Percentiles rank a stretch among this genome's conserved stretches.
These are phyloP conservation scores for Allium cepa DNA, from an alignment of 106 monocot genomes.

Conservation along the genomic window DNA sequence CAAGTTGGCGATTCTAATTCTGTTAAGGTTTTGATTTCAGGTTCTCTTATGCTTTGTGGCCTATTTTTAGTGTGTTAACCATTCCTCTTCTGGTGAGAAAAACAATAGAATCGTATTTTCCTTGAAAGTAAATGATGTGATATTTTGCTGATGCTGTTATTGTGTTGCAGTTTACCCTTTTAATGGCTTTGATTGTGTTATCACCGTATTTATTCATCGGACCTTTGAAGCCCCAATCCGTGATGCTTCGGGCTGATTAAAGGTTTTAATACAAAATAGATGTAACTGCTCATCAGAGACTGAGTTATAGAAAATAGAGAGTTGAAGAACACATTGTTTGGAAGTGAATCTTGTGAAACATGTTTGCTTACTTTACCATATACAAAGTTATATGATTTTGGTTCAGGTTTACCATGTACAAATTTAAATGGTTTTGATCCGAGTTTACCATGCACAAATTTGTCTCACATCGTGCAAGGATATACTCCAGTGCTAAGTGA, in stretches of 20 bases:
- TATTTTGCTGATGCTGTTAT: not conserved
- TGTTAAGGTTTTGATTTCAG: conserved; percentile 7
- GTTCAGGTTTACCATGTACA: too few species aligned
- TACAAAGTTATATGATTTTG: too few species aligned
- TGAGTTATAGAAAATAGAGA: too few species aligned
- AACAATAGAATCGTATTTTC: not conserved
- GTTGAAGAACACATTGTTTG: too few species aligned
- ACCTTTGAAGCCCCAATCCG: conserved; percentile 9
- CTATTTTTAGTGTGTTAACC: conserved; percentile 17
- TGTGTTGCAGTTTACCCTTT: conserved; percentile 15
- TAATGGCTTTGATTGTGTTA: conserved; percentile 17
- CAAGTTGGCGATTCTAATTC: not conserved
- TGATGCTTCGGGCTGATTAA: conserved; percentile 14
- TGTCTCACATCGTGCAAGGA: too few species aligned
- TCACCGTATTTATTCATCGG: conserved; percentile 14
- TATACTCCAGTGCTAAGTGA: too few species aligned
- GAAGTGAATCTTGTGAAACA: too few species aligned
- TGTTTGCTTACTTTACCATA: too few species aligned
- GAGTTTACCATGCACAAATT: too few species aligned
- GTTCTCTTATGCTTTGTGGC: conserved; percentile 20
- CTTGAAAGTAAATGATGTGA: not conserved
- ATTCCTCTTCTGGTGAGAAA: conserved; percentile 15
- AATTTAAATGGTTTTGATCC: too few species aligned
- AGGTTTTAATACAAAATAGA: not conserved
- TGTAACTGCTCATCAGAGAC: too few species aligned